Evolutionary conservation across 2,329 filamentous ascomycete species (phyloP).

Genomic region (Domatiomyces catenatus): DNA sequence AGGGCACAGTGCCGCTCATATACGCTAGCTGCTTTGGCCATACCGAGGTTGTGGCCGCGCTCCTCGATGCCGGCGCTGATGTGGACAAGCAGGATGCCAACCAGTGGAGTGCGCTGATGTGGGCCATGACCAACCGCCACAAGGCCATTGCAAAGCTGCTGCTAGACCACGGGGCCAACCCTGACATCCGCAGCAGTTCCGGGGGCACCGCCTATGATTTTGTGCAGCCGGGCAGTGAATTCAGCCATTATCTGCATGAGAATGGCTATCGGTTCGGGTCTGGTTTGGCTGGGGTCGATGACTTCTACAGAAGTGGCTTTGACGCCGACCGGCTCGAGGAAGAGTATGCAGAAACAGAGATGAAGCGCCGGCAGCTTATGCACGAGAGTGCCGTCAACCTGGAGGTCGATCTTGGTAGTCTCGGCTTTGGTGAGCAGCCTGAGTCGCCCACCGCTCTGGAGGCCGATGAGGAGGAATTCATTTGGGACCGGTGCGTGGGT

Average conservation of each 20-base stretch:
- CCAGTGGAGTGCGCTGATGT: slow-evolving; percentile 96
- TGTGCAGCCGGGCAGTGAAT: slow-evolving; percentile 84
- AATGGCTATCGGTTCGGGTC: slow-evolving; percentile 60
- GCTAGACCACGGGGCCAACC: slow-evolving; percentile 85
- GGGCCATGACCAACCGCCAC: slow-evolving; percentile 98
- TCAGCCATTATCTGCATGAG: slow-evolving; percentile 87
- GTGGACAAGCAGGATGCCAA: slow-evolving; percentile 92
- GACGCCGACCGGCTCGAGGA: slow-evolving; percentile 91
- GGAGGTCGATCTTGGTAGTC: slow-evolving; percentile 87
- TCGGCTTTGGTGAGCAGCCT: slow-evolving; percentile 88
- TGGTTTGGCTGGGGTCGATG: slow-evolving; percentile 47
- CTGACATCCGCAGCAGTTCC: slow-evolving; percentile 85
- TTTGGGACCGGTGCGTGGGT: slow-evolving; percentile 85
- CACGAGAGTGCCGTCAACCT: slow-evolving; percentile 95
- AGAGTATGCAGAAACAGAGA: slow-evolving; percentile 89
- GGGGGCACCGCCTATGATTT: slow-evolving; percentile 94
- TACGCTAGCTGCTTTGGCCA: slow-evolving; percentile 98
- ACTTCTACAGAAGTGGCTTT: slow-evolving; percentile 79
- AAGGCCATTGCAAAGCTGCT: slow-evolving; percentile 88
- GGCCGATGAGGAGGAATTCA: slow-evolving; percentile 76
- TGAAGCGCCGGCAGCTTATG: slow-evolving; percentile 89
- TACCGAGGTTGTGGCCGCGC: slow-evolving; percentile 66
- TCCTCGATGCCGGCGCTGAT: slow-evolving; percentile 71
- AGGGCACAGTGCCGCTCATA: slow-evolving; percentile 89
- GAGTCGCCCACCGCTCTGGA: slow-evolving; percentile 56